Evolutionary conservation across 2,329 filamentous ascomycete genomes (phyloP).

Genomic region (Rutstroemia sp.): DNA sequence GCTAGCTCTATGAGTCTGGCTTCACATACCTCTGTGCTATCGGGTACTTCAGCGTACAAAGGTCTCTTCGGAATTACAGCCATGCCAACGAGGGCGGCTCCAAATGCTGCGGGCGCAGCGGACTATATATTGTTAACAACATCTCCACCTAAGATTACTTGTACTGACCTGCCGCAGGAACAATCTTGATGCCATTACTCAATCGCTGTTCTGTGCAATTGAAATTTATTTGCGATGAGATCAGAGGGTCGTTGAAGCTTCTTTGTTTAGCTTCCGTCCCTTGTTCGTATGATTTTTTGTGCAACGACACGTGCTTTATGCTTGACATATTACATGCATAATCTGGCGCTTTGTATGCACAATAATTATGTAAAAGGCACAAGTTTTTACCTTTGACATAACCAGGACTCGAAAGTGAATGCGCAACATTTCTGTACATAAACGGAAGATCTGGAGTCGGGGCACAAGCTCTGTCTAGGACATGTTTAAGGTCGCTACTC

Average conservation of each 20-base stretch:
- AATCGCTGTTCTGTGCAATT: constrained; percentile 17
- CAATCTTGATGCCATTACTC: constrained; percentile 45
- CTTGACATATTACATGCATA: no score
- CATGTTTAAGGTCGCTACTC: constrained; percentile 26
- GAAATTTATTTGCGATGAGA: background rate
- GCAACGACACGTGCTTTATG: background rate
- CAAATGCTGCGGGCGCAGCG: constrained; percentile 39
- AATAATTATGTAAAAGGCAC: no score
- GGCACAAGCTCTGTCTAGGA: background rate
- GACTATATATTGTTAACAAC: constrained; percentile 32
- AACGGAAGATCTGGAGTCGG: background rate
- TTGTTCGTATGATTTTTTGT: constrained; percentile 3
- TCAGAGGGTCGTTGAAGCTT: constrained; percentile 7
- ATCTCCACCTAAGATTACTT: constrained; percentile 6
- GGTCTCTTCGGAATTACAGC: constrained; percentile 39
- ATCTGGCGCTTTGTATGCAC: no score
- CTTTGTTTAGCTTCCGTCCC: constrained; percentile 2
- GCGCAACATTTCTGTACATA: background rate
- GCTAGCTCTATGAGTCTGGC: background rate
- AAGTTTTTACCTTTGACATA: background rate
- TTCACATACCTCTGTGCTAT: constrained; percentile 17
- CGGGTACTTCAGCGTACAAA: constrained; percentile 41
- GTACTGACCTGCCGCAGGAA: constrained; percentile 43
- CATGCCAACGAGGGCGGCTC: constrained; percentile 35
- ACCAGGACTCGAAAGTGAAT: background rate